Evolutionary conservation across 495 filamentous ascomycete species (phyloP).

Genomic region (Penicillium paradoxum): DNA sequence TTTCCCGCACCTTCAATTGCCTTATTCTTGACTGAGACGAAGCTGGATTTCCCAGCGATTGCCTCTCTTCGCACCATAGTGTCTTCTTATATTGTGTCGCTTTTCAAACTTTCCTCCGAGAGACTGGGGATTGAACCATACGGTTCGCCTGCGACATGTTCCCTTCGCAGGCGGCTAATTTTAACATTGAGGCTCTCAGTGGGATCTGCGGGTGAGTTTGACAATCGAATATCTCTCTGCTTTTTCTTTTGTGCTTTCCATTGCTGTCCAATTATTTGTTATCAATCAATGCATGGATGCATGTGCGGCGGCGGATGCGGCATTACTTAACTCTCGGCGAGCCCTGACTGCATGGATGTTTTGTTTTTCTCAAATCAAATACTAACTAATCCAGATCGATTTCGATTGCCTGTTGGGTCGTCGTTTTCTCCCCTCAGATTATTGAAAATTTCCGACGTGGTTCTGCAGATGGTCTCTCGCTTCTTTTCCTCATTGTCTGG

Average conservation of each 20-base stretch:
- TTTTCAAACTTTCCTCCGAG: neutral
- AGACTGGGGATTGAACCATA: slow-evolving; percentile 1
- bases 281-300: neutral
- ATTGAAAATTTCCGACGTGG: slow-evolving; percentile 86
- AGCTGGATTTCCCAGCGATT: neutral
- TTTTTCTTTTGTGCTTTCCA: slow-evolving; percentile 1
- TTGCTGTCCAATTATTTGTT: neutral
- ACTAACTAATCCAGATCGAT: slow-evolving; percentile 60
- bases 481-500: slow-evolving; percentile 89
- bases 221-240: neutral
- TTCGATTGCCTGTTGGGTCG: slow-evolving; percentile 95
- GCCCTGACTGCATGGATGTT: slow-evolving; percentile 10
- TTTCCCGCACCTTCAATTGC: neutral
- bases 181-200: slow-evolving; percentile 82
- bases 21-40: neutral
- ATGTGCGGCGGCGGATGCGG: neutral
- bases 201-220: slow-evolving; percentile 74
- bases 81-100: slow-evolving; percentile 8
- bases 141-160: slow-evolving; percentile 50
- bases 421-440: slow-evolving; percentile 96
- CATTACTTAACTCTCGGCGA: neutral
- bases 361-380: neutral
- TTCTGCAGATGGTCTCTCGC: slow-evolving; percentile 83
- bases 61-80: neutral
- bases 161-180: slow-evolving; percentile 58